Base-by-base conservation (phyloP, 768 basidiomycete species). In the Artomyces pyxidatus region DNA sequence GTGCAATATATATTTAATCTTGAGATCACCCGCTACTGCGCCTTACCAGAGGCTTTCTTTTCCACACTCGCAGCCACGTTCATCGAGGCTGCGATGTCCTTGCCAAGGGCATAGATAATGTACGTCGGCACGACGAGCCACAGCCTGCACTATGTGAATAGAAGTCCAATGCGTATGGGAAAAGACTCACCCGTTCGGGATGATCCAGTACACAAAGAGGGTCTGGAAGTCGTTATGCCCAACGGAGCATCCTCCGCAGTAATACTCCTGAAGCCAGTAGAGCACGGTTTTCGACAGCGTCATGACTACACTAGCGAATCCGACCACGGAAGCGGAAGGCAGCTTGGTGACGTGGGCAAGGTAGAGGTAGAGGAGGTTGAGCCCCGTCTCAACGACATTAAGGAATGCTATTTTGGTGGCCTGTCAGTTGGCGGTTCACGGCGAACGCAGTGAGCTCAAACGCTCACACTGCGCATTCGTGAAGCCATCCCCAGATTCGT, bases 211-310 rank as follows among this genome's bases (percentile, higher is more conserved):
- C 17, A 78, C 42, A 23, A 86, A 17, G 37, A 86, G 63, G 27
- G 74, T 71, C 39, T 59, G 53, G 21, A 68, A 48, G 10, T 70
- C 58, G 59, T 93, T 94, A 60, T 95, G 92, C 8, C 88, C 88
- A 25, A 83, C 68, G 9, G 77, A 70, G 58, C 88, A 91, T 43
- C 71, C 80, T 3, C 74, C 72, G 62, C 88, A 89, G 59, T 72
- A 89, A 63, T 83, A 85, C 64, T 93, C 91, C 61, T 90, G 83
- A 12, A 71, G 62, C 73, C 77, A 78, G 65, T 94, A 95, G n/a
- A 95, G 72, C 6, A 80, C 61, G 3, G 92, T 95, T 70, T 95
- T 94, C 30, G 82, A 77, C 37, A 92, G 66, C 0, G 92, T 94
- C 83, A 91, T 82, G n/a, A 75, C 63, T 2, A 75, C 81, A 1